Evolutionary conservation across 805 yeast genomes (phyloP).

Genomic region (Lipomyces yamanashiensis): DNA sequence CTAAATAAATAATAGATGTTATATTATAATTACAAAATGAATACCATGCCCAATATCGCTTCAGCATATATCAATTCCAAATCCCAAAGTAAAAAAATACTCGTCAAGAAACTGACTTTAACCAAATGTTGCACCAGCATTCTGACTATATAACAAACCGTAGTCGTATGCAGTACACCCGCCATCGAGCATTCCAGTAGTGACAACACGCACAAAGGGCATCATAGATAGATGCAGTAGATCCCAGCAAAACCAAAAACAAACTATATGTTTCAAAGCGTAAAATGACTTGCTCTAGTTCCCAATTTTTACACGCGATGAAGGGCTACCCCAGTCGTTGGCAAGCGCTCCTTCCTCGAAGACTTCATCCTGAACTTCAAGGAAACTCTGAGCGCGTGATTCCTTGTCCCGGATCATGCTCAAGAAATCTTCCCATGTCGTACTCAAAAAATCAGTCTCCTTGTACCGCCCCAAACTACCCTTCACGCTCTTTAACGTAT

Average conservation of each 20-base stretch:
- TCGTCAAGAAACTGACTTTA: too few species aligned
- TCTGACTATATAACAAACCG: too few species aligned
- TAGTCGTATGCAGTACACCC: too few species aligned
- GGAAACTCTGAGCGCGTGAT: slow-evolving; percentile 14
- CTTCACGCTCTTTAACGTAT: slow-evolving; percentile 22
- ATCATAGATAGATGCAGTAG: too few species aligned
- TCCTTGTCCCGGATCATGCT: slow-evolving; percentile 27
- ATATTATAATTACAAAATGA: too few species aligned
- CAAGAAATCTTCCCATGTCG: slow-evolving; percentile 35
- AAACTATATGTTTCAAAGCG: not conserved
- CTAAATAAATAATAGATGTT: too few species aligned
- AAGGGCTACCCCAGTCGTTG: slow-evolving; percentile 21
- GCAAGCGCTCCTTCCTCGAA: slow-evolving; percentile 13
- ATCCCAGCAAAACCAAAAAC: not conserved
- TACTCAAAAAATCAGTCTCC: slow-evolving; percentile 34
- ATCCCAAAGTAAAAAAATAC: too few species aligned
- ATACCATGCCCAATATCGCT: too few species aligned
- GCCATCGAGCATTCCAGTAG: too few species aligned
- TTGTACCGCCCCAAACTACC: slow-evolving; percentile 26
- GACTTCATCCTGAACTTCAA: slow-evolving; percentile 9
- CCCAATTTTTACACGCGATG: not conserved
- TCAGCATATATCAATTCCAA: too few species aligned
- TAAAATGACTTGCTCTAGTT: not conserved
- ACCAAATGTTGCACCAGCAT: too few species aligned
- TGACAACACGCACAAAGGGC: too few species aligned